Base-by-base conservation (phyloP, 2,329 filamentous ascomycete species). In the Apiospora kogelbergensis region DNA sequence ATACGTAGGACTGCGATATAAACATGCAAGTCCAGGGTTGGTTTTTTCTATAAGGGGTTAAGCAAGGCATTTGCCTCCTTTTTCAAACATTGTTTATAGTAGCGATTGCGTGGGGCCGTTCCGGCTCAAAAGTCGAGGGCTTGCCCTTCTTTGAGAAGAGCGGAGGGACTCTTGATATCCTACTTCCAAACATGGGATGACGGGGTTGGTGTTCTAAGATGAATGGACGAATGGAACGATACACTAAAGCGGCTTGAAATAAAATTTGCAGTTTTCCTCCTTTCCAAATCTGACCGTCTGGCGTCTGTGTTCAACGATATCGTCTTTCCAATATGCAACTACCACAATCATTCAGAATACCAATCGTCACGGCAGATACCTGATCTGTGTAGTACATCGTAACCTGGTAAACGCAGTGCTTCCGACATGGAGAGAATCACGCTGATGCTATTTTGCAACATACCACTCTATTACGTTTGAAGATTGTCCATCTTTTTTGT, bases 141-240 rank as follows among this genome's bases (percentile, higher is more conserved):
- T 2, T 30, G 2, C 30, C 30, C 30, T 60, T 37, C 37, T 37
- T n/a, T 42, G 11, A 11, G 17, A n/a, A 60, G 20, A 60, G 26
- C 26, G 48, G 37, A 20, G 53, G 20, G 24, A 26, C 30, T 13
- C 5, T 37, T 11, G n/a, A 37, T 10, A 37, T 13, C 53, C 30
- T 37, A n/a, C 30, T 60, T 33, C 26, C 26, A 33, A 20, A 33
- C 26, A 20, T 33, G 26, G 9, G 15, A 33, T 9, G 48, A 11
- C 15, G 26, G 46, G 24, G 15, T 17, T 17, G 48, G 53, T 15
- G 33, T 60, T 37, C 33, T n/a, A 11, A 33, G 20, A 60, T 20
- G 53, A 60, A 60, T 37, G 53, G 53, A 60, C 53, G 53, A 60
- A 60, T 37, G 30, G 53, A 30, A 60, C 30, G 53, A 60, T 60